phyloP scores from a whole-genome alignment of 2,329 filamentous ascomycete species.

The Massarina eburnea region DNA sequence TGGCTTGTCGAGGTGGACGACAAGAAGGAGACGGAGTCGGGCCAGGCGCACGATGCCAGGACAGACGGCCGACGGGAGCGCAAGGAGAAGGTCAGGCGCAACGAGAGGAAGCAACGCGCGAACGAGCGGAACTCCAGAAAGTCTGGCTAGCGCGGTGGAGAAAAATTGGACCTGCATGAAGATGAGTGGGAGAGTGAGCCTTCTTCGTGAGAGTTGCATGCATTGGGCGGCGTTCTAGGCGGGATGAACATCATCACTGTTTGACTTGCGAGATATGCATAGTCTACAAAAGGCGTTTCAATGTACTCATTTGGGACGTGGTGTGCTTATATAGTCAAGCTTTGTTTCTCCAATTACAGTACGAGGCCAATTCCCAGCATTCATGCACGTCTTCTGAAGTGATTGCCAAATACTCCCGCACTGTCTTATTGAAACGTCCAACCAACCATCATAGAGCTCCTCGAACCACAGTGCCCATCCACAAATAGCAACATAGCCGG shows the following conservation, averaged over 20 bases:
- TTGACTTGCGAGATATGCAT: no score
- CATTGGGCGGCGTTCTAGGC: conserved; percentile 31
- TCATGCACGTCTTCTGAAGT: no score
- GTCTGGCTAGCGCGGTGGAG: conserved; percentile 24
- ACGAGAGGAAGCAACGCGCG: conserved; percentile 47
- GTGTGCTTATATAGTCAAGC: no score
- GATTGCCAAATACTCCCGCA: no score
- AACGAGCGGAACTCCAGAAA: conserved; percentile 70
- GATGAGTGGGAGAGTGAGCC: conserved; percentile 11
- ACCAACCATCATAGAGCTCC: no score
- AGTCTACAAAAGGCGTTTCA: neutral
- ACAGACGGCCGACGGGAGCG: conserved; percentile 64
- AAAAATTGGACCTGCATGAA: conserved; percentile 6
- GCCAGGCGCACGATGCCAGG: conserved; percentile 60
- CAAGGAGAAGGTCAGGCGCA: conserved; percentile 47
- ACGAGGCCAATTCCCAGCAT: no score
- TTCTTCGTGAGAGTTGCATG: conserved; percentile 16
- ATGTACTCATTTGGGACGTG: no score
- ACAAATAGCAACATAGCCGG: no score
- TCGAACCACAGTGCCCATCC: no score
- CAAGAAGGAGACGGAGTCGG: conserved; percentile 64
- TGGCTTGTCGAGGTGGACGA: conserved; percentile 93
- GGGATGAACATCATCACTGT: neutral
- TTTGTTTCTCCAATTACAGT: no score
- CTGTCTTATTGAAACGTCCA: no score